Conservation (phyloP, 495 filamentous ascomycete species). For the Penicilliopsis zonata region DNA sequence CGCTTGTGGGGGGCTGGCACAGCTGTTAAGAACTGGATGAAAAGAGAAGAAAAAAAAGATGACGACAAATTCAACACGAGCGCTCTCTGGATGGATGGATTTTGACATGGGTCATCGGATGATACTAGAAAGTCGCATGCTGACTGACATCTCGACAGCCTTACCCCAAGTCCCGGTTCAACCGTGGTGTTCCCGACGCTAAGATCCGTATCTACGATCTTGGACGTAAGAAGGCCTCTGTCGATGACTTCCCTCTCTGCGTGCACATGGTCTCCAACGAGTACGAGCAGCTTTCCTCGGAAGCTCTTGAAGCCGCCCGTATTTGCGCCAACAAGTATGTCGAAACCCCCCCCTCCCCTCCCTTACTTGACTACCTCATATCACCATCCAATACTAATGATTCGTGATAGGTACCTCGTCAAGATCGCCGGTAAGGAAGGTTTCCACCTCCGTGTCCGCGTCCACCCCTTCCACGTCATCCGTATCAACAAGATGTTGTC, state of each 20-base stretch:
- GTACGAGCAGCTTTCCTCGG: conserved; percentile 96
- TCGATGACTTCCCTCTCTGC: conserved; percentile 97
- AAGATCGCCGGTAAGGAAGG: conserved; percentile 96
- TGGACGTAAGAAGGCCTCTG: conserved; percentile 93
- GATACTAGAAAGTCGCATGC: background rate
- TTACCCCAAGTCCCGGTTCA: conserved; percentile 99
- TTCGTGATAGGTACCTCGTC: conserved; percentile 62
- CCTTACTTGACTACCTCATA: background rate
- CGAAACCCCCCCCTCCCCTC: background rate
- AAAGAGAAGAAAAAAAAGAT: background rate
- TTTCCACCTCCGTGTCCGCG: conserved; percentile 97
- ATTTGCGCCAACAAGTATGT: conserved; percentile 96
- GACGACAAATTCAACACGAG: background rate
- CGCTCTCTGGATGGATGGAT: conserved; percentile 1
- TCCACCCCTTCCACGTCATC: conserved; percentile 98
- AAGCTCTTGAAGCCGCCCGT: conserved; percentile 97
- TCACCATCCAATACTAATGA: background rate
- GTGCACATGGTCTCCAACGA: conserved; percentile 99
- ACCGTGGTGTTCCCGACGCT: conserved; percentile 98
- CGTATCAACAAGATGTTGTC: conserved; percentile 99
- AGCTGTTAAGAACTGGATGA: background rate
- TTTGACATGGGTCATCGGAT: background rate
- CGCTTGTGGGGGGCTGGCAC: conserved; percentile 22
- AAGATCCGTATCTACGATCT: conserved; percentile 99
- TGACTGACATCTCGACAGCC: conserved; percentile 46